Evolutionary conservation across 1,284 basidiomycete genomes (phyloP).

Genomic region (Peniophora sp.): DNA sequence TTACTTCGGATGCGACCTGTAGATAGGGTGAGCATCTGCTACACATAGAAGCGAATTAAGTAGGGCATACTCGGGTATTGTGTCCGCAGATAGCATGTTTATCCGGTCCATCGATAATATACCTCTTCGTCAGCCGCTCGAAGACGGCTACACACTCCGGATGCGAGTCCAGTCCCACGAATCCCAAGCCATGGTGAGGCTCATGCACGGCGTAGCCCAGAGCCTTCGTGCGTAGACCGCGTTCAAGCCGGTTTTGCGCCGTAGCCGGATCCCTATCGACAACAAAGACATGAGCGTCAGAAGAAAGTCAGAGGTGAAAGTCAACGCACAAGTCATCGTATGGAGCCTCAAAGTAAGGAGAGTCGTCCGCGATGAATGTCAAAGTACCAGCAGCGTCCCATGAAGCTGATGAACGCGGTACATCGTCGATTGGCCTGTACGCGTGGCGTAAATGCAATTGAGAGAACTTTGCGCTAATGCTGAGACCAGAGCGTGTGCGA

Average conservation of each 20-base stretch:
- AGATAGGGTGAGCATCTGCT: conserved; percentile 3
- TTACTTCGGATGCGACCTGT: conserved; percentile 51
- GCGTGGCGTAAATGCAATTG: conserved; percentile 69
- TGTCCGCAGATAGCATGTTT: conserved; percentile 41
- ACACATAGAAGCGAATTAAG: neutral
- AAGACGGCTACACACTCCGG: conserved; percentile 44
- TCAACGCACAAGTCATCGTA: conserved; percentile 88
- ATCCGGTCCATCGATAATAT: conserved; percentile 52
- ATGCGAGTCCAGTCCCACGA: conserved; percentile 27
- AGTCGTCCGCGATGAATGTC: conserved; percentile 59
- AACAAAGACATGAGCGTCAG: too few relatives aligned
- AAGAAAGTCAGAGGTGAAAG: too few relatives aligned
- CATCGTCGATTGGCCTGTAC: conserved; percentile 57
- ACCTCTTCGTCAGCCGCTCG: conserved; percentile 56
- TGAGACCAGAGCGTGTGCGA: conserved; percentile 70
- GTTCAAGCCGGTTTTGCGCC: too few relatives aligned
- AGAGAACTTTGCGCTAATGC: conserved; percentile 72
- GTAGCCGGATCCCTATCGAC: too few relatives aligned
- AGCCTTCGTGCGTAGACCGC: conserved; percentile 37
- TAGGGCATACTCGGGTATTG: conserved; percentile 48
- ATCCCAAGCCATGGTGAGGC: conserved; percentile 52
- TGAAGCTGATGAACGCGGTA: conserved; percentile 58
- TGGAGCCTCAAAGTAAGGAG: conserved; percentile 60
- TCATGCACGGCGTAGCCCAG: conserved; percentile 41
- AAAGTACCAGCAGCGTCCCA: conserved; percentile 70